Evolutionary conservation across 2,329 filamentous ascomycete species (phyloP).

Genomic region (Verticillium longisporum): DNA sequence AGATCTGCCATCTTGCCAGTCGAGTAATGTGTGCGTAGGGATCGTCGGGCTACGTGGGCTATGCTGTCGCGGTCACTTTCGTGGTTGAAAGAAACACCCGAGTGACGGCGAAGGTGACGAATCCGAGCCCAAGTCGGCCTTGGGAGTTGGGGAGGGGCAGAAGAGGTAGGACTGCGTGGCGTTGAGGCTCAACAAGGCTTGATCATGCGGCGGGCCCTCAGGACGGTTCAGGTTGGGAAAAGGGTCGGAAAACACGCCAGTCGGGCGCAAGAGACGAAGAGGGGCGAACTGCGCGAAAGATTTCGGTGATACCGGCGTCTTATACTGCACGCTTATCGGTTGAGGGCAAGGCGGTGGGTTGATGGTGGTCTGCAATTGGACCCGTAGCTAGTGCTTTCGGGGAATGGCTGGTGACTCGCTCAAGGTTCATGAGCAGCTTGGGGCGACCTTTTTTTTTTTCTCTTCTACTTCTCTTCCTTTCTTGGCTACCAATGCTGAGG

Average conservation of each 20-base stretch:
- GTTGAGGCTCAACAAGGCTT: neutral
- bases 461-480: too few relatives aligned
- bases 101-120: neutral
- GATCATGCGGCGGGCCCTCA: neutral
- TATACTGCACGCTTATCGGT: neutral
- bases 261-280: neutral
- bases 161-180: neutral
- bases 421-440: neutral
- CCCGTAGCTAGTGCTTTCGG: neutral
- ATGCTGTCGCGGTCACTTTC: neutral
- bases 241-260: neutral
- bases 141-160: neutral
- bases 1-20: slow-evolving; percentile 7
- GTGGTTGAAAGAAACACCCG: neutral
- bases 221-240: neutral
- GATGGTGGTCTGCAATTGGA: neutral
- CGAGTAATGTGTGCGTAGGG: neutral
- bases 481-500: neutral
- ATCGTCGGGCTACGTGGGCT: neutral
- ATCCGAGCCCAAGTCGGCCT: neutral
- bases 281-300: neutral
- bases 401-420: neutral
- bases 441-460: neutral
- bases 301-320: neutral
- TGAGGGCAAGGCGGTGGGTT: neutral